Conservation (phyloP, 192 early-diverging fungal species). For the Cetraspora pellucida region DNA sequence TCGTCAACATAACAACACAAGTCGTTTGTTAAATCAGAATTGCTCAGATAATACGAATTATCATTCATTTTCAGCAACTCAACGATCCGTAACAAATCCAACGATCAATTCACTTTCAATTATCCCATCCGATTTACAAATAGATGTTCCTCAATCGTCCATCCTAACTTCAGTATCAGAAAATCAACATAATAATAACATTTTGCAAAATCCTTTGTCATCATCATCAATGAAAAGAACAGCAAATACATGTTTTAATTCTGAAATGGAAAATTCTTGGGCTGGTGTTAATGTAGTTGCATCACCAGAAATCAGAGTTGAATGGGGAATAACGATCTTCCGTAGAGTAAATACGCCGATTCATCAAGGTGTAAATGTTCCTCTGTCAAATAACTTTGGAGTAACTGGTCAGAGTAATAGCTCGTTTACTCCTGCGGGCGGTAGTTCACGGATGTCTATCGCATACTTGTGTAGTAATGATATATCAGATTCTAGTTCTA, state of each 20-base stretch:
- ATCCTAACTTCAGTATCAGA: too few relatives aligned
- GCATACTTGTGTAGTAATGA: conserved; percentile 15
- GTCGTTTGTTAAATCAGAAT: not conserved
- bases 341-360: not conserved
- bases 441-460: conserved; percentile 10
- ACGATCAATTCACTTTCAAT: too few relatives aligned
- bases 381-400: not conserved
- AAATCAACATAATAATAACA: too few relatives aligned
- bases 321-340: not conserved
- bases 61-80: too few relatives aligned
- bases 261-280: not conserved
- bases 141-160: too few relatives aligned
- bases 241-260: too few relatives aligned
- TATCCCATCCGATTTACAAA: too few relatives aligned
- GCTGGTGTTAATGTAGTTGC: not conserved
- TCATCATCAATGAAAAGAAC: too few relatives aligned
- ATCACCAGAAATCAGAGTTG: not conserved
- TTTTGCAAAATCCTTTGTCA: too few relatives aligned
- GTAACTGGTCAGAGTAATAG: not conserved
- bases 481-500: not conserved
- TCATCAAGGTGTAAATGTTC: not conserved
- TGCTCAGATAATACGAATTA: too few relatives aligned
- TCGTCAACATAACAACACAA: not conserved
- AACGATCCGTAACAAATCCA: too few relatives aligned
- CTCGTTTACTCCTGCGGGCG: not conserved